Conservation (phyloP, 805 yeast genomes). For the Cyberlindnera maritima region DNA sequence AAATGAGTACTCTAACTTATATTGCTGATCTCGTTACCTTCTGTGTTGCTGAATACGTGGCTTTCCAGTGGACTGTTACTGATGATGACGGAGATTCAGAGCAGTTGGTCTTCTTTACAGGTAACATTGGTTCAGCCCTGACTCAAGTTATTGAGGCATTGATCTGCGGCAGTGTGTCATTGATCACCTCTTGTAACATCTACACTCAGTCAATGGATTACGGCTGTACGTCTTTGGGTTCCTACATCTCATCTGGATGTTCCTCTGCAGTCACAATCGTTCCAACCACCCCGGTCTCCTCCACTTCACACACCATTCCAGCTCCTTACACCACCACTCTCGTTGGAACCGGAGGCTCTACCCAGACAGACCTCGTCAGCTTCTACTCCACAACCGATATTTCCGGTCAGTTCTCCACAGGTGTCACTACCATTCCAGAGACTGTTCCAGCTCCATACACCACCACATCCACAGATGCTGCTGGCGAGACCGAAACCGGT, state of each 20-base stretch:
- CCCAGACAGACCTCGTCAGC: conserved; percentile 4
- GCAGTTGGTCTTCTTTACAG: not conserved
- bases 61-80: not conserved
- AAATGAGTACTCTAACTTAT: not conserved
- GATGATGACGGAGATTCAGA: not conserved
- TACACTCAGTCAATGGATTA: not conserved
- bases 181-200: not conserved
- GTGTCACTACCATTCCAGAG: conserved; percentile 2
- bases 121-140: not conserved
- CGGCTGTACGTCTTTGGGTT: not conserved
- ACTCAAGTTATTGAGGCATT: not conserved
- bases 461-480: not conserved
- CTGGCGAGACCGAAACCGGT: not conserved
- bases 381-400: conserved; percentile 6
- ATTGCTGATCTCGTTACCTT: not conserved
- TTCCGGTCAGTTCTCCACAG: not conserved
- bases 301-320: conserved; percentile 3
- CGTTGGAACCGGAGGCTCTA: not conserved
- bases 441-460: conserved; percentile 1
- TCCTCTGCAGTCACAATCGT: not conserved
- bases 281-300: not conserved
- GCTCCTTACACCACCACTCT: conserved; percentile 1
- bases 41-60: conserved; percentile 2
- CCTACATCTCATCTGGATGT: not conserved
- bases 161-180: not conserved